phyloP scores from a whole-genome alignment of 208 protist genomes.

The Leishmania tropica region DNA sequence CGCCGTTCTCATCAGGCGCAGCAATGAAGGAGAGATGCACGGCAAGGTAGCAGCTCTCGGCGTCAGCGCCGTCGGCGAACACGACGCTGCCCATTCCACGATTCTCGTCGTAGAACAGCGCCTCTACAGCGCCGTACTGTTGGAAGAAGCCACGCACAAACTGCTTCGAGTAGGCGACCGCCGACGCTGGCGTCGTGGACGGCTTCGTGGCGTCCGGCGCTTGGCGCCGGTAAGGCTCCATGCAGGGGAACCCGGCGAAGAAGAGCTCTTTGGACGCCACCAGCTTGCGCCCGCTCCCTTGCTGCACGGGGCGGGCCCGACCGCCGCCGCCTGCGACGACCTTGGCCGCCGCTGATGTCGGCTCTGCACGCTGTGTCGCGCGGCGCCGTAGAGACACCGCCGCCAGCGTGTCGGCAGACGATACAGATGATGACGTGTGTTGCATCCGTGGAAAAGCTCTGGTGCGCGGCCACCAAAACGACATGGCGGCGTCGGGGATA shows the following conservation, averaged over 20 bases:
- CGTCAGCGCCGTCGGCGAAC: slow-evolving; percentile 51
- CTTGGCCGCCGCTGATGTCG: background rate
- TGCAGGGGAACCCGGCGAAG: slow-evolving; percentile 68
- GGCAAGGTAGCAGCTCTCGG: slow-evolving; percentile 62
- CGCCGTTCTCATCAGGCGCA: slow-evolving; percentile 7
- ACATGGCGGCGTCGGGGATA: too few species aligned
- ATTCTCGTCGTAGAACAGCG: slow-evolving; percentile 49
- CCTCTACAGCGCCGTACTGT: slow-evolving; percentile 54
- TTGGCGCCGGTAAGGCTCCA: background rate
- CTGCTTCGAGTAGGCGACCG: slow-evolving; percentile 18
- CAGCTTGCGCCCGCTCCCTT: background rate
- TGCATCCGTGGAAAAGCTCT: background rate
- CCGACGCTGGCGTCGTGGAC: background rate
- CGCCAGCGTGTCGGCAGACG: background rate
- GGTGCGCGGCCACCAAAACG: background rate
- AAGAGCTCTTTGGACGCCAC: slow-evolving; percentile 60
- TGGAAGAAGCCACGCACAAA: slow-evolving; percentile 62
- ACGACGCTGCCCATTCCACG: slow-evolving; percentile 71
- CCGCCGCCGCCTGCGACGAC: background rate
- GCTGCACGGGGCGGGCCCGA: background rate
- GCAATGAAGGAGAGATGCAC: slow-evolving; percentile 54
- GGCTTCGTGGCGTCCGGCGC: background rate
- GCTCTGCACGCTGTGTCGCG: background rate
- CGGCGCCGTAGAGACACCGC: background rate
- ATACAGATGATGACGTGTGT: background rate